phyloP scores from a whole-genome alignment of 2,329 filamentous ascomycete species.

The Calonectria ilicicola region DNA sequence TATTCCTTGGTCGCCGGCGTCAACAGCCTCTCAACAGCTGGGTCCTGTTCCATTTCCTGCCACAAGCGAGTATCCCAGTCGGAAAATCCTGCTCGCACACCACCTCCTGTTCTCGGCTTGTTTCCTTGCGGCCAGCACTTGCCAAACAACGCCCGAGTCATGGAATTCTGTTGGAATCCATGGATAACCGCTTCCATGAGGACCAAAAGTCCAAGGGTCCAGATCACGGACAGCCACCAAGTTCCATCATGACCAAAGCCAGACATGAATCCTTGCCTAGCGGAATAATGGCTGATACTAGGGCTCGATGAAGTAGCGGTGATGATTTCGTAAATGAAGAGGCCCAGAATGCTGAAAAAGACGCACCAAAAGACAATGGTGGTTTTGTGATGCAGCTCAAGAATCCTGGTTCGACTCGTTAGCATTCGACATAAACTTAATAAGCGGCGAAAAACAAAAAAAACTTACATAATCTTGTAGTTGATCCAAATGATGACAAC shows the following conservation, averaged over 20 bases:
- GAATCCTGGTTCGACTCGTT: slow-evolving; percentile 56
- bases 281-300: slow-evolving; percentile 70
- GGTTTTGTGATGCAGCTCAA: slow-evolving; percentile 84
- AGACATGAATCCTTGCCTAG: slow-evolving; percentile 73
- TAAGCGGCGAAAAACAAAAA: slow-evolving; percentile 45
- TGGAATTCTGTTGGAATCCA: not conserved
- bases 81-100: slow-evolving; percentile 52
- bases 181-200: not conserved
- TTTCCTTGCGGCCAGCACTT: slow-evolving; percentile 55
- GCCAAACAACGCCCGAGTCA: slow-evolving; percentile 35
- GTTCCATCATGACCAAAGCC: slow-evolving; percentile 75
- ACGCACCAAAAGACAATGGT: slow-evolving; percentile 70
- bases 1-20: not conserved
- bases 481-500: slow-evolving; percentile 79
- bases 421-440: not conserved
- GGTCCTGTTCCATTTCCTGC: slow-evolving; percentile 69
- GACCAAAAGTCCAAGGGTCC: not conserved
- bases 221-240: slow-evolving; percentile 66
- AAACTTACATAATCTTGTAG: slow-evolving; percentile 78
- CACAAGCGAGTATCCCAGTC: slow-evolving; percentile 67
- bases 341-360: slow-evolving; percentile 72
- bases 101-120: slow-evolving; percentile 56
- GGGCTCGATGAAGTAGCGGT: slow-evolving; percentile 71
- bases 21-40: not conserved
- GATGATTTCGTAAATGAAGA: slow-evolving; percentile 80